Conservation (phyloP, 495 filamentous ascomycete species). For the Massariosphaeria phaeospora region DNA sequence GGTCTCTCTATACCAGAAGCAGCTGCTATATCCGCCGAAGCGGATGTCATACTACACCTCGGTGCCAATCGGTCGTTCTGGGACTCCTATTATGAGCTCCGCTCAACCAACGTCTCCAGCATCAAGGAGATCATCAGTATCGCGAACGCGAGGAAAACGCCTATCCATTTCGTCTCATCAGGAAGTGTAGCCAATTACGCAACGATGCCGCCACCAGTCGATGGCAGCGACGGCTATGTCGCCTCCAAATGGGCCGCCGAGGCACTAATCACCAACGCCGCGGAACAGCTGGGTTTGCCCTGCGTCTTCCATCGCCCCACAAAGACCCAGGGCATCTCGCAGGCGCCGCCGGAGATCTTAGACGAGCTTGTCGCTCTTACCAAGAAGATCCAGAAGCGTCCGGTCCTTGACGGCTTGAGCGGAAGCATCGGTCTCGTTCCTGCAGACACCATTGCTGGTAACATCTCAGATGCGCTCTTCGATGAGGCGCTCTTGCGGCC, state of each 20-base stretch:
- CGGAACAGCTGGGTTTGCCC: neutral
- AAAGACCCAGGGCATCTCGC: no score
- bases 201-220: neutral
- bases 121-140: neutral
- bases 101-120: neutral
- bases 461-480: no score
- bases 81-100: neutral
- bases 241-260: constrained; percentile 20
- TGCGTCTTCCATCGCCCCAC: neutral
- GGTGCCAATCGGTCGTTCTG: neutral
- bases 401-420: no score
- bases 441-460: no score
- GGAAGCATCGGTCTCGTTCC: no score
- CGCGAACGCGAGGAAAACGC: no score
- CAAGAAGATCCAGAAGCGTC: no score
- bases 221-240: constrained; percentile 13
- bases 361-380: no score
- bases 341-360: no score
- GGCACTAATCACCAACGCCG: neutral
- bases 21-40: neutral
- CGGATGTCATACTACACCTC: neutral
- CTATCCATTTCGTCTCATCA: constrained; percentile 1
- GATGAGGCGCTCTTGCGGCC: no score
- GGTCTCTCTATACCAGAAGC: neutral
- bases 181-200: neutral